Percentiles rank a stretch among this genome's conserved stretches.
These are phyloP conservation scores for Coemansia sp. DNA, from an alignment of 192 early-diverging fungal genomes.

Conservation along the genomic window DNA sequence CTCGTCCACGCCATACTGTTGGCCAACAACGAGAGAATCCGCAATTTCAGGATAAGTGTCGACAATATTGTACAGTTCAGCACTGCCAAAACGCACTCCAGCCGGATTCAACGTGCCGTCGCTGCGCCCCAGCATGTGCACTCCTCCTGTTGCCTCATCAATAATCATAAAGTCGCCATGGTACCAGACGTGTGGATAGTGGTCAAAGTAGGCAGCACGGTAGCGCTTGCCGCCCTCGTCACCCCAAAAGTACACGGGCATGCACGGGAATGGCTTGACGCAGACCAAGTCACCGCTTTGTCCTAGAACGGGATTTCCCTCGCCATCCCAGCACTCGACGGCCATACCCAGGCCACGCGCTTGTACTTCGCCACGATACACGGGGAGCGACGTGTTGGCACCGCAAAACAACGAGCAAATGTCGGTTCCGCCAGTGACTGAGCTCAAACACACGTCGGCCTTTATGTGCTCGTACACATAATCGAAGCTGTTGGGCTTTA, in stretches of 20 bases:
- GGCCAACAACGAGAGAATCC: conserved; percentile 90
- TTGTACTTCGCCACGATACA: conserved; percentile 95
- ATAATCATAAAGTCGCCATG: conserved; percentile 95
- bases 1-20: conserved; percentile 83
- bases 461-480: conserved; percentile 90
- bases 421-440: conserved; percentile 97
- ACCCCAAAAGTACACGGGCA: conserved; percentile 96
- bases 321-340: conserved; percentile 86
- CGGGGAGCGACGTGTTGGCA: conserved; percentile 86
- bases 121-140: conserved; percentile 92
- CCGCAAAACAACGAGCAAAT: conserved; percentile 96
- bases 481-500: conserved; percentile 91
- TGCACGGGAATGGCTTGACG: conserved; percentile 92
- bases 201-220: conserved; percentile 84
- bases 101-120: conserved; percentile 93
- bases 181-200: conserved; percentile 88
- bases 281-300: conserved; percentile 92
- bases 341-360: conserved; percentile 92
- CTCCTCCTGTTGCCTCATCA: conserved; percentile 82
- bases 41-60: conserved; percentile 78
- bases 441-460: conserved; percentile 82
- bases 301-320: conserved; percentile 64
- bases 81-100: conserved; percentile 91
- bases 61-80: conserved; percentile 94
- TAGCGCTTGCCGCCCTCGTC: conserved; percentile 80